phyloP scores from a whole-genome alignment of 1,284 basidiomycete genomes.

The Rhizopogon parksii region DNA sequence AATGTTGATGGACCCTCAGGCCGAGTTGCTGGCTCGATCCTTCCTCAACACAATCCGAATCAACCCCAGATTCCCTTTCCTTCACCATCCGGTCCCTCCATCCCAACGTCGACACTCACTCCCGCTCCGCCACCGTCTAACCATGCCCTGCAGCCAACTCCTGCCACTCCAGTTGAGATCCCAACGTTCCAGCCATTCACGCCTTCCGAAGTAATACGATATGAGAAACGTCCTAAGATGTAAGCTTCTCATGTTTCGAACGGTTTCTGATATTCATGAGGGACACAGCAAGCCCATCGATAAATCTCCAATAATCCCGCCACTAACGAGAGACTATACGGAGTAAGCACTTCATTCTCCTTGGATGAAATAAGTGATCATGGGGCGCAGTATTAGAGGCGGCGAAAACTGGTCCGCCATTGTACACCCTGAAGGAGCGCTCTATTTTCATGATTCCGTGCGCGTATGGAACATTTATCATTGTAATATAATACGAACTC shows the following conservation, averaged over 20 bases:
- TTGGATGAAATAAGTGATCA: neutral
- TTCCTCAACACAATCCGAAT: no score
- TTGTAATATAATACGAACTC: no score
- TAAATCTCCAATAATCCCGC: neutral
- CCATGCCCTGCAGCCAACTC: neutral
- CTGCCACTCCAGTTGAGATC: neutral
- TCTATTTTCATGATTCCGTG: neutral
- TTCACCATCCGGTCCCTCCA: no score
- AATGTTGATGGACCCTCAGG: no score
- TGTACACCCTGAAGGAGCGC: conserved; percentile 5
- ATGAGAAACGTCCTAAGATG: neutral
- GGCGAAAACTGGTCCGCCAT: neutral
- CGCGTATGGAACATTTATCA: neutral
- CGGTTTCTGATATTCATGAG: neutral
- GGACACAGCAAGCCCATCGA: neutral
- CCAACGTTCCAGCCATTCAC: neutral
- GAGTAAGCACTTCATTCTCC: neutral
- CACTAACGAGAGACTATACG: neutral
- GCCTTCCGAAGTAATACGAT: conserved; percentile 1
- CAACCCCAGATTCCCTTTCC: no score
- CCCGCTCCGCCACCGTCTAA: neutral
- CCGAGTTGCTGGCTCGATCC: neutral
- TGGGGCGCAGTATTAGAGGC: neutral
- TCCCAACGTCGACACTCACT: no score
- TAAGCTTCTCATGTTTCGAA: neutral